Evolutionary conservation across 2,329 filamentous ascomycete species (phyloP).

Genomic region (Fusarium clavum): DNA sequence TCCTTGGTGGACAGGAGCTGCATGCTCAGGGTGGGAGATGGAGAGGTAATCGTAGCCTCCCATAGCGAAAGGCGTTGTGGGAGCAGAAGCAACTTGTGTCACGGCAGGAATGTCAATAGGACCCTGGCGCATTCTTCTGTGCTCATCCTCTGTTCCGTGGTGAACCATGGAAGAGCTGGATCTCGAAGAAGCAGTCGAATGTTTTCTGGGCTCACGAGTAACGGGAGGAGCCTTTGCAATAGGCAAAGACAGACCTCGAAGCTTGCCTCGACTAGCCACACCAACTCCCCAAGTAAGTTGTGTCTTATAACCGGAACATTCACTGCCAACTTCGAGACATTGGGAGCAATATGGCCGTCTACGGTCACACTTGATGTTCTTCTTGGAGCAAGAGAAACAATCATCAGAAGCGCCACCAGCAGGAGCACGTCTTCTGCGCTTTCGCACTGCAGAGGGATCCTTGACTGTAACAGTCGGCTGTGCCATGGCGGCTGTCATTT

Average conservation of each 20-base stretch:
- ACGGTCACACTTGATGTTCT: slow-evolving; percentile 87
- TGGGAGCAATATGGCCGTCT: slow-evolving; percentile 94
- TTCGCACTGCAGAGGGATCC: slow-evolving; percentile 65
- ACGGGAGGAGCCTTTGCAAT: slow-evolving; percentile 71
- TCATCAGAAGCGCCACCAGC: slow-evolving; percentile 92
- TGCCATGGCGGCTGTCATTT: slow-evolving; percentile 63
- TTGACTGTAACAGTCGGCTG: slow-evolving; percentile 60
- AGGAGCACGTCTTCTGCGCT: slow-evolving; percentile 88
- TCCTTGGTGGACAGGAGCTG: slow-evolving; percentile 55
- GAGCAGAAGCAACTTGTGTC: slow-evolving; percentile 55
- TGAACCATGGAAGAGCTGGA: slow-evolving; percentile 57
- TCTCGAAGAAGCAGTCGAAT: slow-evolving; percentile 56
- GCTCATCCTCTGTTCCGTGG: slow-evolving; percentile 49
- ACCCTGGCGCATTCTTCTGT: slow-evolving; percentile 47
- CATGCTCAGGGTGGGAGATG: slow-evolving; percentile 60
- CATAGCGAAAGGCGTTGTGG: slow-evolving; percentile 55
- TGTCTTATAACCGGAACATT: slow-evolving; percentile 96
- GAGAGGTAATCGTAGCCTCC: slow-evolving; percentile 62
- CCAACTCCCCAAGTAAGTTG: slow-evolving; percentile 97
- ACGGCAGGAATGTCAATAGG: slow-evolving; percentile 54
- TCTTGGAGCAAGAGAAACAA: slow-evolving; percentile 92
- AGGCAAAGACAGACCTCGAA: slow-evolving; percentile 85
- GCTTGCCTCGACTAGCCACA: slow-evolving; percentile 93
- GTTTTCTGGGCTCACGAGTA: slow-evolving; percentile 61
- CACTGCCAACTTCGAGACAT: slow-evolving; percentile 90